A percentile compares a stretch with the other conserved stretches of the same genome.
phyloP scores from a whole-genome alignment of 768 basidiomycete species.

The Tephrocybe rancida region DNA sequence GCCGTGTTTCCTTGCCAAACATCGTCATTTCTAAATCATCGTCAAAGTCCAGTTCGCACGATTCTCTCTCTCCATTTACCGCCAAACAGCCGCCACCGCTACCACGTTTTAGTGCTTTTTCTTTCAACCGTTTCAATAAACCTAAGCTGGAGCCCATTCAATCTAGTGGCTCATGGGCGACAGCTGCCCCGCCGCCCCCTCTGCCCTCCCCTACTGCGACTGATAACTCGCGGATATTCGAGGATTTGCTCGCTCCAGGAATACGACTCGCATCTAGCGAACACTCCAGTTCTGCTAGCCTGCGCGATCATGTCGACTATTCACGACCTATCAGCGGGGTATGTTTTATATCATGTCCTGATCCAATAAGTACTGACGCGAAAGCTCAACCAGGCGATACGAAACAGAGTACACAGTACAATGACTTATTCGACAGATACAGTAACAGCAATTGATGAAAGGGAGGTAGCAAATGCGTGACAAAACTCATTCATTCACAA shows the following conservation, averaged over 20 bases:
- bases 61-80: background rate
- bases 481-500: background rate
- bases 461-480: background rate
- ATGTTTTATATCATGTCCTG: background rate
- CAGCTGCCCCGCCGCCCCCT: slow-evolving; percentile 24
- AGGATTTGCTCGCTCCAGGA: slow-evolving; percentile 31
- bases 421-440: slow-evolving; percentile 26
- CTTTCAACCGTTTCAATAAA: slow-evolving; percentile 15
- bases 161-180: slow-evolving; percentile 22
- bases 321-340: slow-evolving; percentile 38
- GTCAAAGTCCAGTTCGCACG: slow-evolving; percentile 3
- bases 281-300: slow-evolving; percentile 33
- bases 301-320: slow-evolving; percentile 43
- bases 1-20: slow-evolving; percentile 1
- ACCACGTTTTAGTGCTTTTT: slow-evolving; percentile 13
- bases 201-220: slow-evolving; percentile 29
- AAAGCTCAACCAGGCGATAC: slow-evolving; percentile 21
- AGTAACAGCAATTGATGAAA: background rate
- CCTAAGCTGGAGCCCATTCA: slow-evolving; percentile 12
- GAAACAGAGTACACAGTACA: slow-evolving; percentile 31
- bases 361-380: background rate
- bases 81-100: background rate
- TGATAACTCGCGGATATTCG: slow-evolving; percentile 28
- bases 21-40: slow-evolving; percentile 7
- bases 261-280: slow-evolving; percentile 19